These are phyloP conservation scores for Eucalyptus caleyi DNA, from an alignment of 345 rosid genomes.

Conservation along the genomic window DNA sequence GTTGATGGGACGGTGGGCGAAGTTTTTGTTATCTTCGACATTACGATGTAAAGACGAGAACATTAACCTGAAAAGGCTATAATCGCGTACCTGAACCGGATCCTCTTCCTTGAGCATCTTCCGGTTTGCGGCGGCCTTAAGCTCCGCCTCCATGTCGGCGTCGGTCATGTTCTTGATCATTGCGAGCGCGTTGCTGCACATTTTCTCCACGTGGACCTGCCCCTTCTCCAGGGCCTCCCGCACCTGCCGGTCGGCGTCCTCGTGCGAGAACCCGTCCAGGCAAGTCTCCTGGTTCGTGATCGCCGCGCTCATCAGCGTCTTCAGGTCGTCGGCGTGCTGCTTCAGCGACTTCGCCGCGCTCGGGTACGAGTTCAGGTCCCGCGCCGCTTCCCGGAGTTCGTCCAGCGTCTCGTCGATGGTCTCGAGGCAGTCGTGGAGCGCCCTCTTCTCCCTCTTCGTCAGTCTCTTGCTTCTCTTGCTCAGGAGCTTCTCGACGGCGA, in stretches of 20 bases:
- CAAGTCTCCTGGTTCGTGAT: constrained; percentile 88
- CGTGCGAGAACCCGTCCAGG: constrained; percentile 74
- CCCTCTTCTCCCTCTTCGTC: constrained; percentile 48
- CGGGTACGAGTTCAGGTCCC: constrained; percentile 56
- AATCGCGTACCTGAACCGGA: background rate
- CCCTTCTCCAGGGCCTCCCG: constrained; percentile 25
- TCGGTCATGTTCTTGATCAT: constrained; percentile 23
- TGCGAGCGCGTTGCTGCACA: constrained; percentile 18
- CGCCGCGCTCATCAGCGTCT: constrained; percentile 72
- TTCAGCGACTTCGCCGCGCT: constrained; percentile 34
- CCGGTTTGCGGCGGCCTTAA: background rate
- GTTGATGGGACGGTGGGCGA: background rate
- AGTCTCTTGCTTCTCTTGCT: background rate
- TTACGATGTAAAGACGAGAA: background rate
- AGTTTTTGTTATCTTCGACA: background rate
- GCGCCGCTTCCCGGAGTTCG: constrained; percentile 43
- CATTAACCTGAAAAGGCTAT: background rate
- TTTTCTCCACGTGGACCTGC: constrained; percentile 5
- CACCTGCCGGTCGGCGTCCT: constrained; percentile 30
- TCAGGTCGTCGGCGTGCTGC: constrained; percentile 73
- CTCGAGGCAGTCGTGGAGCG: constrained; percentile 86
- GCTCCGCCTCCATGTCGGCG: constrained; percentile 7
- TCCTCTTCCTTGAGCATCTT: background rate
- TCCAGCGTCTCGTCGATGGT: constrained; percentile 77
- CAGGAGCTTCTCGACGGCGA: constrained; percentile 10